A percentile compares a stretch with the other conserved stretches of the same genome.
Evolutionary conservation across 2,329 filamentous ascomycete genomes (phyloP).

Genomic region (Cryphonectria radicalis): DNA sequence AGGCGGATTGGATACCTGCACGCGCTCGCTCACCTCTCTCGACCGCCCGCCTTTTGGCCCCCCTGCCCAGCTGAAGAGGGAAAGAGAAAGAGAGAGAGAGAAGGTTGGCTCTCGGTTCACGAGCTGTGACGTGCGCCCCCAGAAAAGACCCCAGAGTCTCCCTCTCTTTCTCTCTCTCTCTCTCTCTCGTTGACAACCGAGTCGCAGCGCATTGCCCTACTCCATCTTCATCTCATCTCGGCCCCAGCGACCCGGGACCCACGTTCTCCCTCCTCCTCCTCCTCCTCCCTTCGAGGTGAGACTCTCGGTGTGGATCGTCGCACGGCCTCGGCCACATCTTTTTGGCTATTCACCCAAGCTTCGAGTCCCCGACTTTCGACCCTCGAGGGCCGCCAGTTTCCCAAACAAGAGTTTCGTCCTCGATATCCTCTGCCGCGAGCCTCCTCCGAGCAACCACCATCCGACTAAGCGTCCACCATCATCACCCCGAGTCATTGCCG

Average conservation of each 20-base stretch:
- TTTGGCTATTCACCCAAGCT: neutral
- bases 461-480: conserved; percentile 5
- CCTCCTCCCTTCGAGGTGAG: neutral
- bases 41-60: neutral
- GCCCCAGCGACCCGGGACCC: conserved; percentile 17
- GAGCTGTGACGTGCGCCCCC: neutral
- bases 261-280: neutral
- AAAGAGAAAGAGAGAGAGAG: no score
- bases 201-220: neutral
- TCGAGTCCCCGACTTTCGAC: neutral
- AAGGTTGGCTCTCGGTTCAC: neutral
- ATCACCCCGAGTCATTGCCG: conserved; percentile 20
- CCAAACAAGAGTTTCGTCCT: neutral
- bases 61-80: no score
- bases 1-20: neutral
- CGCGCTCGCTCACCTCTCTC: neutral
- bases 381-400: conserved; percentile 4
- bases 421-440: conserved; percentile 8
- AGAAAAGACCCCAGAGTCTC: neutral
- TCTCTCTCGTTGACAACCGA: neutral
- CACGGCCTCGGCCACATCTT: neutral
- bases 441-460: neutral
- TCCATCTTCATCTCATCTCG: conserved; percentile 5
- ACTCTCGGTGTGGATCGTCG: conserved; percentile 12
- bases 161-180: no score